Base-by-base conservation (phyloP, 2,329 filamentous ascomycete species). In the Trichoderma endophyticum region DNA sequence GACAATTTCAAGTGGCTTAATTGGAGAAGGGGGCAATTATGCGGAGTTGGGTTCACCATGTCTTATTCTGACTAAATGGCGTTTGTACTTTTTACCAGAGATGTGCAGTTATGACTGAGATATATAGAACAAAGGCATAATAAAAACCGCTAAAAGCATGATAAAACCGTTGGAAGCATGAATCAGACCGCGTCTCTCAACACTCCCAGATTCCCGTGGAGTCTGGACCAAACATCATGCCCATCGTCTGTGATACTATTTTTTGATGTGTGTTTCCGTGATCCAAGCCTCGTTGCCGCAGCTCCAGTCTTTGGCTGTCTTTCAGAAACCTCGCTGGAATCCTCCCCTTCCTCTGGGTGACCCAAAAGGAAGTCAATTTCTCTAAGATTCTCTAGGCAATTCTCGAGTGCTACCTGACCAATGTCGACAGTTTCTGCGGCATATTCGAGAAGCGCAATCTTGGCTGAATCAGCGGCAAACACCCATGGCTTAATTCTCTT, bases 351-450 rank as follows among this genome's bases (percentile, higher is more conserved):
- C 24, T 80, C 78, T 5, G 75, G 76, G 12, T 78, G 77, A 0
- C 86, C 85, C 9, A 90, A 77, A 7, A 90, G 80, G 51, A 80
- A 78, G 65, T 86, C 82, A 12, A 88, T 83, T 60, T 88, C 82
- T n/a, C 81, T 80, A 3, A 91, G 76, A 1, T 81, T 80, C 64
- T 83, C 80, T 77, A 86, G 85, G 14, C 87, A 86, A 21, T 83
- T 82, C 70, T 89, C 86, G 24, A 91, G 79, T 3, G 87, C 86
- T 14, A 86, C 76, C 75, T 89, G 86, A 0, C 89, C 89, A 67
- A 84, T 82, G 67, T 91, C 89, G 3, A 91, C 84, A 73, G 85
- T 87, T 76, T 90, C 88, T 9, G 87, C 86, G 12, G 91, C 86
- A 9, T 82, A 80, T 75, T 91, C 88, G 12, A 90, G 83, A 1